Conservation (phyloP, 331 rosid genomes). For the Arachis monticola region DNA sequence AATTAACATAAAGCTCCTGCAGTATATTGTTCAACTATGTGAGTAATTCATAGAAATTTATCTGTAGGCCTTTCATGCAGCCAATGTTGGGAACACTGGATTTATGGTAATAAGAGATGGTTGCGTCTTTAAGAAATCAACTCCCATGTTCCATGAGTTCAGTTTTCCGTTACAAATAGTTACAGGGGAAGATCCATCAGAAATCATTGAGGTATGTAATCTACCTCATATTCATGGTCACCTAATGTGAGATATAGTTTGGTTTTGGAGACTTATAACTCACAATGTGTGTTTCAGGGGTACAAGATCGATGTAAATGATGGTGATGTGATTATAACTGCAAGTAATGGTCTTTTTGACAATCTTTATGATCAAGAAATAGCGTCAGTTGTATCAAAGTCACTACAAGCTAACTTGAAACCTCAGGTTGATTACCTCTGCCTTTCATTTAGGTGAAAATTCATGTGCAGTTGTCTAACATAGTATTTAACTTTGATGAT, state of each 20-base stretch:
- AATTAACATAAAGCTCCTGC: not conserved
- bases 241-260: slow-evolving; percentile 13
- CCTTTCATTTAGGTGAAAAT: not conserved
- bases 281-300: slow-evolving; percentile 52
- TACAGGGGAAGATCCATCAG: slow-evolving; percentile 60
- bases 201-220: slow-evolving; percentile 60
- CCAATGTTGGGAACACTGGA: slow-evolving; percentile 76
- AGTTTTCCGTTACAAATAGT: slow-evolving; percentile 59
- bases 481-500: not conserved
- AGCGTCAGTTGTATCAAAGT: slow-evolving; percentile 51
- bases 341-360: slow-evolving; percentile 84
- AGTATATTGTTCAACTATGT: slow-evolving; percentile 29
- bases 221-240: not conserved
- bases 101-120: slow-evolving; percentile 69
- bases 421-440: slow-evolving; percentile 59
- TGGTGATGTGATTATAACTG: slow-evolving; percentile 72
- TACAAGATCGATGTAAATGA: slow-evolving; percentile 64
- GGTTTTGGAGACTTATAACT: not conserved
- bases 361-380: slow-evolving; percentile 84
- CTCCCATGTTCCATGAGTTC: slow-evolving; percentile 67
- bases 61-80: slow-evolving; percentile 71
- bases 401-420: slow-evolving; percentile 51
- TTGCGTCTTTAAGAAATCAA: slow-evolving; percentile 56
- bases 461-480: too few relatives aligned
- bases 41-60: slow-evolving; percentile 31